Base-by-base conservation (phyloP, 495 filamentous ascomycete genomes). In the Xeromyces bisporus region DNA sequence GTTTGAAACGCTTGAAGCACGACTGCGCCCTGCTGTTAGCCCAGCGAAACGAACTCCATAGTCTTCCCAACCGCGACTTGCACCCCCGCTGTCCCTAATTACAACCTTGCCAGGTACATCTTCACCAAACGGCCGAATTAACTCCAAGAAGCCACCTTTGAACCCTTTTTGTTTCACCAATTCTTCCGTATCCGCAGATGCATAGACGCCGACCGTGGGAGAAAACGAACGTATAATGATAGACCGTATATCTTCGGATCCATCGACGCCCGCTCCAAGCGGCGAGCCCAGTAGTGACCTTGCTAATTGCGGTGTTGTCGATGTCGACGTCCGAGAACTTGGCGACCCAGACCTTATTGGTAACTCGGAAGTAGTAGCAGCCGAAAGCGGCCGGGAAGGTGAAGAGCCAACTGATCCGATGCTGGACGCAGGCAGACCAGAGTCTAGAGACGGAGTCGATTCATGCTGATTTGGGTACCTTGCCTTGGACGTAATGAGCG, bases 41-140 rank as follows among this genome's bases (percentile, higher is more conserved):
- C 71, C 63, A 3, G 77, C 71, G 50, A 97, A 93, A 26, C 79
- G 77, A 29, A 96, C 67, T 2, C 80, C 77, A 55, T 81, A 97
- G 47, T 96, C 84, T 16, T 93, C 89, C 63, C 77, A 91, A 18
- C 69, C 71, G 40, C 66, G 69, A 42, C 85, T 82, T 20, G 72
- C 70, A 7, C 89, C 87, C 35, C 77, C 65, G 40, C 84, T 93
- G 50, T 97, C 91, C 33, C 91, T 64, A 23, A 97, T 75, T 11
- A 78, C 79, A 18, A 97, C 78, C 48, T 85, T 89, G 15, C 89
- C 89, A 20, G 75, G 70, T 0, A 97, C 62, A 23, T 64, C 67
- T 50, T 97, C 89, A n/a, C 87, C 89, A 55, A 86, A 97, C 3
- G 87, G 85, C 28, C 86, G 62, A 20, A 97, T 55, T 31, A 97